phyloP scores from a whole-genome alignment of 768 basidiomycete genomes.

The Kwoniella bestiolae region DNA sequence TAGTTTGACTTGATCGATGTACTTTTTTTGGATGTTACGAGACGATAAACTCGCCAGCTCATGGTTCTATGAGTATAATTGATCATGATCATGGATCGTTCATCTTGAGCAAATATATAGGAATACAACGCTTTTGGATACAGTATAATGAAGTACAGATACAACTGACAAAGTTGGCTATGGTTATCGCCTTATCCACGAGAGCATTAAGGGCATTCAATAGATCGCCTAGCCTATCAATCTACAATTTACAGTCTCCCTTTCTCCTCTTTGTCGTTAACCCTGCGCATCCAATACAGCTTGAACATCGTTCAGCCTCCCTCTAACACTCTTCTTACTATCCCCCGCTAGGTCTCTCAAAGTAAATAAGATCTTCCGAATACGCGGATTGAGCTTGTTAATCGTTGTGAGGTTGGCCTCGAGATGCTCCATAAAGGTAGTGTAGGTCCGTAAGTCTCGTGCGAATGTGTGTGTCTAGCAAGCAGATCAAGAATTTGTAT shows the following conservation, averaged over 20 bases:
- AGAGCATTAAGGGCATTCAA: no score
- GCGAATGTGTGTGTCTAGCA: conserved; percentile 86
- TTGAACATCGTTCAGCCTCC: conserved; percentile 40
- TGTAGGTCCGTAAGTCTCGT: conserved; percentile 73
- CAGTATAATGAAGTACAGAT: no score
- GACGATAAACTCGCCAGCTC: no score
- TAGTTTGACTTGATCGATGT: conserved; percentile 1
- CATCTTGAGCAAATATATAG: no score
- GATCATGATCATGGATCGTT: no score
- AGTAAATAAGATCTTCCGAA: conserved; percentile 26
- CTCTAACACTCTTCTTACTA: conserved; percentile 41
- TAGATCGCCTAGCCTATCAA: neutral
- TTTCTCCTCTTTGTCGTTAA: neutral
- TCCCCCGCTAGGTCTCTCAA: conserved; percentile 41
- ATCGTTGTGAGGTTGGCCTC: conserved; percentile 53
- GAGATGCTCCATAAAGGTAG: conserved; percentile 60
- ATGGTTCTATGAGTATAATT: no score
- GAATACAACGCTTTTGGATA: no score
- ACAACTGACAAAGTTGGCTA: no score
- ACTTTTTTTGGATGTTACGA: no score
- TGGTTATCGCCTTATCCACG: no score
- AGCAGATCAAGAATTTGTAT: neutral
- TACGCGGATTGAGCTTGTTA: conserved; percentile 25
- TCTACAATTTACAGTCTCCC: no score
- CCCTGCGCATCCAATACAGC: conserved; percentile 25